Evolutionary conservation across 2,329 filamentous ascomycete genomes (phyloP).

Genomic region (Alternaria gaisen): DNA sequence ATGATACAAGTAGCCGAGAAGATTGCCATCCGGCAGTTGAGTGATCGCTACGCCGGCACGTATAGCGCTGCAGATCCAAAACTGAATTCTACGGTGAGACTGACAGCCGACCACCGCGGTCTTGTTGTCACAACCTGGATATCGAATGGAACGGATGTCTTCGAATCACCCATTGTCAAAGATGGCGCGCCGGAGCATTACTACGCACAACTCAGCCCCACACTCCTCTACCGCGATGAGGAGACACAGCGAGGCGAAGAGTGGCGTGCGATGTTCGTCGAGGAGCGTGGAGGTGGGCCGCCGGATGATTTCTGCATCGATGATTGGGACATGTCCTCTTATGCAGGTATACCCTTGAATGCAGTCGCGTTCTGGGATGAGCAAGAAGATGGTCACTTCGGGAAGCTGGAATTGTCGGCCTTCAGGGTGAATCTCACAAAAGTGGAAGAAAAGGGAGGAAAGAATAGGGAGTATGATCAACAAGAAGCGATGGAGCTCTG

Average conservation of each 20-base stretch:
- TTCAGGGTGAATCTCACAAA: slow-evolving; percentile 43
- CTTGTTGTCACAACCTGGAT: slow-evolving; percentile 40
- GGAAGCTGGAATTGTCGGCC: slow-evolving; percentile 43
- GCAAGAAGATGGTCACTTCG: slow-evolving; percentile 21
- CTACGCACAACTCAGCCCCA: slow-evolving; percentile 40
- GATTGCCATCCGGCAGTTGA: slow-evolving; percentile 37
- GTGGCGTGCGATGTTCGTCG: slow-evolving; percentile 42
- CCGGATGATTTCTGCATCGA: slow-evolving; percentile 49
- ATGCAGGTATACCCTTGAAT: slow-evolving; percentile 47
- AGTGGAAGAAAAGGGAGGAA: neutral
- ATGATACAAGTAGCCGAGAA: slow-evolving; percentile 48
- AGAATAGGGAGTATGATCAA: neutral
- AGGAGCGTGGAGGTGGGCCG: slow-evolving; percentile 21
- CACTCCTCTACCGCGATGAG: slow-evolving; percentile 39
- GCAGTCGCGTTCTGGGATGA: slow-evolving; percentile 50
- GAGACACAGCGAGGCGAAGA: slow-evolving; percentile 42
- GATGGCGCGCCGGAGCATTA: slow-evolving; percentile 8
- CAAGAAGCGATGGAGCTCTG: slow-evolving; percentile 21
- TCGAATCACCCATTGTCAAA: slow-evolving; percentile 16
- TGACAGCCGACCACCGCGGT: slow-evolving; percentile 40
- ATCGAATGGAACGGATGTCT: slow-evolving; percentile 41
- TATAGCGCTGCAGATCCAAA: slow-evolving; percentile 28
- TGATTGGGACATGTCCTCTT: slow-evolving; percentile 43
- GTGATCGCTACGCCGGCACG: slow-evolving; percentile 40
- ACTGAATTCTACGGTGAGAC: slow-evolving; percentile 40